Evolutionary conservation across 2,329 filamentous ascomycete species (phyloP).

Genomic region (Lizonia empirigonia): DNA sequence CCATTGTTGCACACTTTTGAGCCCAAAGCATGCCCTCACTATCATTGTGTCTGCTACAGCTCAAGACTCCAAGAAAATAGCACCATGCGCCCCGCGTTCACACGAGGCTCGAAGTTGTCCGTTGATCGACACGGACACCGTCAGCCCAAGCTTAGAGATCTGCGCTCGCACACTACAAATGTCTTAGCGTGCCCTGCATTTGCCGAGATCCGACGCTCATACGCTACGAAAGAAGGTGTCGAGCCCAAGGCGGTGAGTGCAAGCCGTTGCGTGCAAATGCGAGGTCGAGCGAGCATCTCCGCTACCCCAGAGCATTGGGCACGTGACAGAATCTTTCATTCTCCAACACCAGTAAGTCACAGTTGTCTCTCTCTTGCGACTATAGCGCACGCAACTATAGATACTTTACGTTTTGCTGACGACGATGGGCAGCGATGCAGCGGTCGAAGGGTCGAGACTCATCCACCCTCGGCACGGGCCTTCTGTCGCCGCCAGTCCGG

Average conservation of each 20-base stretch:
- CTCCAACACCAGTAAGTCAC: background rate
- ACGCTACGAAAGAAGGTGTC: background rate
- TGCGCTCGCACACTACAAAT: background rate
- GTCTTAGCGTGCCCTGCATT: background rate
- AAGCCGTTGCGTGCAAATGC: background rate
- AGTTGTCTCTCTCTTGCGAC: background rate
- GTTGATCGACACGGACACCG: slow-evolving; percentile 20
- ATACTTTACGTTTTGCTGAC: background rate
- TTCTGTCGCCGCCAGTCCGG: background rate
- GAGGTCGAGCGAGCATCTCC: slow-evolving; percentile 2
- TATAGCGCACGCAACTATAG: background rate
- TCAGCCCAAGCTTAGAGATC: slow-evolving; percentile 5
- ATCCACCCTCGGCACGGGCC: slow-evolving; percentile 2
- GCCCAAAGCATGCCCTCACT: too few species aligned
- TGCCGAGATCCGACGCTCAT: background rate
- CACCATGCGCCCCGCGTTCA: background rate
- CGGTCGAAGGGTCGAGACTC: slow-evolving; percentile 6
- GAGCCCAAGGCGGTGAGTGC: background rate
- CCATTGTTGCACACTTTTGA: too few species aligned
- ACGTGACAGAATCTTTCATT: background rate
- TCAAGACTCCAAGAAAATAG: too few species aligned
- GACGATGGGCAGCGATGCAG: slow-evolving; percentile 16
- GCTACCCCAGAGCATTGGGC: background rate
- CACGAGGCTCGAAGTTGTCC: background rate
- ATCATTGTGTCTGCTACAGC: background rate